phyloP scores from a whole-genome alignment of 306 rosid species.

The Delonix regia region DNA sequence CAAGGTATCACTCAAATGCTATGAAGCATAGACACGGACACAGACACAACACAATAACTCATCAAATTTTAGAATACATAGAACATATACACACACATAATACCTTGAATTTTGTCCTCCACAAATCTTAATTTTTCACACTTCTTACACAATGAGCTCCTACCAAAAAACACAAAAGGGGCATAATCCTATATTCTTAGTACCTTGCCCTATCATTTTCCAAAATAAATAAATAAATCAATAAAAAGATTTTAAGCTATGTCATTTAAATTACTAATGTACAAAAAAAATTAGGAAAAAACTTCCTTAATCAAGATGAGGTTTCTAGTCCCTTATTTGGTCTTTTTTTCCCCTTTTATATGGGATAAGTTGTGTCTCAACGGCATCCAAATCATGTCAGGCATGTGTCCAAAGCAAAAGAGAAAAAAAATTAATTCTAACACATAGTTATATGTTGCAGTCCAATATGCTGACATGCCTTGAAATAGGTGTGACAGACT shows the following conservation, averaged over 20 bases:
- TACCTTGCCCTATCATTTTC: too few species aligned
- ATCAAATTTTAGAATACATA: not conserved
- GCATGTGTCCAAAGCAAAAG: too few species aligned
- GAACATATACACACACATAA: not conserved
- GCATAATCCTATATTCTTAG: too few species aligned
- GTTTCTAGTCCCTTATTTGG: too few species aligned
- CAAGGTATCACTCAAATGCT: constrained; percentile 9
- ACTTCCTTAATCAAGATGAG: too few species aligned
- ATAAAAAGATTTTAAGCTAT: too few species aligned
- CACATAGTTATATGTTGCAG: not conserved
- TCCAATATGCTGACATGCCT: not conserved
- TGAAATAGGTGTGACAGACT: not conserved
- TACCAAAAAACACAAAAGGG: not conserved
- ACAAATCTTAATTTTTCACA: not conserved
- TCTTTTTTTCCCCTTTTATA: too few species aligned
- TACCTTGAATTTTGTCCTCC: not conserved
- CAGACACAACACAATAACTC: not conserved
- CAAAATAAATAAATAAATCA: too few species aligned
- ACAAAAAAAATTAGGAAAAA: too few species aligned
- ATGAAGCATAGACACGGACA: not conserved
- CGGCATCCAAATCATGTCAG: too few species aligned
- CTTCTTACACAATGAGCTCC: not conserved
- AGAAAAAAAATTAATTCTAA: not conserved
- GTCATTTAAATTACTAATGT: not conserved
- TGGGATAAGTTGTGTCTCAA: too few species aligned